Evolutionary conservation across 1,139 yeast species (phyloP), one percentile per base, ranked within the genome.

Genomic region (Suhomyces bolitotheri): DNA sequence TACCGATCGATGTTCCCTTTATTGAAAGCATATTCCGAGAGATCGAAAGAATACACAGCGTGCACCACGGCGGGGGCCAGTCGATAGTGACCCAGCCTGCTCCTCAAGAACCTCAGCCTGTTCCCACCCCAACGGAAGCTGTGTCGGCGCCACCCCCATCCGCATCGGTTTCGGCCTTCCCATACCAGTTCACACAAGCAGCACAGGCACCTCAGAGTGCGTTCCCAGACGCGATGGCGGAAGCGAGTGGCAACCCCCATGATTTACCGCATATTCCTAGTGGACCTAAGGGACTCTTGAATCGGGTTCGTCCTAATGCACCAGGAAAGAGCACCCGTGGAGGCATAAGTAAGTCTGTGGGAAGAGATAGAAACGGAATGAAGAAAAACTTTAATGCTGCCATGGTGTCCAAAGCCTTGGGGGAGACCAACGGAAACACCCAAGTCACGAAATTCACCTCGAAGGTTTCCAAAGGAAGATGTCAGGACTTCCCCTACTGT

Each of bases 401-500:
- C 8, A 22, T 15, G 17, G 31, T 28, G 21, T 21, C 31, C 4
- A 25, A 25, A 42, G 71, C 70, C 26, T 54, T 75, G 58, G 59
- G 60, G 29, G 51, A 66, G 56, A 38, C 41, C 32, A 51, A 49
- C 27, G 47, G 49, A 25, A 49, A 53, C 19, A 54, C 55, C 14
- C 53, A 53, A 35, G 45, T 50, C 24, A 56, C 56, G 34, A 41
- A 45, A 36, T 27, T 32, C 16, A 19, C 29, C 8, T 29, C 19
- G 17, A 66, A 72, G 54, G 68, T 78, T 29, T 62, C 76, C 33
- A 75, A 72, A 45, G 82, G 82, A 27, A 78, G 96, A 56, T 88
- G 96, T 58, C 71, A 72, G 22, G 75, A 81, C 38, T 86, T 86
- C 65, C 96, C 96, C 22, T 76, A 81, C 53, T 88, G 96, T 64